Evolutionary conservation across 257 asterid species (phyloP).

Genomic region (Euphrasia confusa): DNA sequence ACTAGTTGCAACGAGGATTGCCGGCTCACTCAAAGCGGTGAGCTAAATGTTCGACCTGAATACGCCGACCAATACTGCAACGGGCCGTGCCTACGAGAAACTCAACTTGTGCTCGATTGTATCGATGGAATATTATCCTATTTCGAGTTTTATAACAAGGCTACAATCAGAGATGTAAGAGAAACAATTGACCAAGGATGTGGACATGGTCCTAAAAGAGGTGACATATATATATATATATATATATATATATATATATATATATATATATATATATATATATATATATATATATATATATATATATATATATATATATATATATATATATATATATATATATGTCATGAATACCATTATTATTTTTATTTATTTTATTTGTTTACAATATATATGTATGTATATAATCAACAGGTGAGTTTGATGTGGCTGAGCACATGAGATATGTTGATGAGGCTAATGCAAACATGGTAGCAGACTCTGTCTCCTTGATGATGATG

Average conservation of each 20-base stretch:
- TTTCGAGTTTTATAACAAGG: constrained; percentile 47
- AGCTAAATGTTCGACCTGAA: constrained; percentile 45
- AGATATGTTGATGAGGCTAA: not conserved
- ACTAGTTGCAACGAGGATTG: constrained; percentile 44
- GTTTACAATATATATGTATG: no score
- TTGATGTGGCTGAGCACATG: not conserved
- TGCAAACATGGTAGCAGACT: not conserved
- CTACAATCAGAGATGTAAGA: constrained; percentile 36
- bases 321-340: no score
- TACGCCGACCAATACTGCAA: constrained; percentile 45
- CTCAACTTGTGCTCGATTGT: constrained; percentile 47
- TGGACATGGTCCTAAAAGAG: constrained; percentile 33
- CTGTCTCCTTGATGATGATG: not conserved
- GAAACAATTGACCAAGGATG: constrained; percentile 47
- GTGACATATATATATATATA: no score
- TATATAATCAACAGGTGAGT: not conserved
- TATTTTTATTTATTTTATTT: no score
- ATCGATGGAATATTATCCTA: constrained; percentile 27
- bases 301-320: no score
- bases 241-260: no score
- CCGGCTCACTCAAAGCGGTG: constrained; percentile 44
- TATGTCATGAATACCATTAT: no score
- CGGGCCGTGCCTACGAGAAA: constrained; percentile 55
- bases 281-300: no score
- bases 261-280: no score